These are phyloP conservation scores for Cicer cuneatum DNA, from an alignment of 306 rosid genomes.

Conservation along the genomic window DNA sequence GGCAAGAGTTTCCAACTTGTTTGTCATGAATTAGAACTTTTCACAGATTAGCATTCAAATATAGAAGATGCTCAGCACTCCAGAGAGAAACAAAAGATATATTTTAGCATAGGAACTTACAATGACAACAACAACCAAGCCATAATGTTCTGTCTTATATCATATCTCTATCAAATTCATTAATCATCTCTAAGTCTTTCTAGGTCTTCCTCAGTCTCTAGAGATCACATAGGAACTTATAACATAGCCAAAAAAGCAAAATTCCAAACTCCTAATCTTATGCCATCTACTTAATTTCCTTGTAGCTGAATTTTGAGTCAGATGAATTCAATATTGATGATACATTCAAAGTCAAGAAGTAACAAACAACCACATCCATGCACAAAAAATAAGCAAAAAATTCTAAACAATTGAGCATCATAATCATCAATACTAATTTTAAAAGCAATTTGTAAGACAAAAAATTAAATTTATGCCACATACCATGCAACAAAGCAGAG, in stretches of 20 bases:
- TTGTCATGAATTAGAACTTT: background rate
- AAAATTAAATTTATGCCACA: constrained; percentile 26
- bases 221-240: background rate
- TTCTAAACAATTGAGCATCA: background rate
- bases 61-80: background rate
- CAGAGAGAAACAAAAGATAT: background rate
- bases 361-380: constrained; percentile 22
- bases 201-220: too few relatives aligned
- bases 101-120: background rate
- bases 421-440: background rate
- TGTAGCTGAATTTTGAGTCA: constrained; percentile 24
- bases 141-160: too few relatives aligned
- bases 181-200: too few relatives aligned
- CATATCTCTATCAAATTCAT: too few relatives aligned
- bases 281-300: background rate
- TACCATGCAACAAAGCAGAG: constrained; percentile 82
- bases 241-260: background rate
- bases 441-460: background rate
- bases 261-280: constrained; percentile 22
- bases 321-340: background rate
- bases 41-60: background rate
- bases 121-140: too few relatives aligned
- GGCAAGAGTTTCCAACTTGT: background rate
- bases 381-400: background rate
- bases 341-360: background rate